Percentiles rank a stretch among this genome's conserved stretches.
phyloP scores from a whole-genome alignment of 345 rosid species.

The Pistacia vera region DNA sequence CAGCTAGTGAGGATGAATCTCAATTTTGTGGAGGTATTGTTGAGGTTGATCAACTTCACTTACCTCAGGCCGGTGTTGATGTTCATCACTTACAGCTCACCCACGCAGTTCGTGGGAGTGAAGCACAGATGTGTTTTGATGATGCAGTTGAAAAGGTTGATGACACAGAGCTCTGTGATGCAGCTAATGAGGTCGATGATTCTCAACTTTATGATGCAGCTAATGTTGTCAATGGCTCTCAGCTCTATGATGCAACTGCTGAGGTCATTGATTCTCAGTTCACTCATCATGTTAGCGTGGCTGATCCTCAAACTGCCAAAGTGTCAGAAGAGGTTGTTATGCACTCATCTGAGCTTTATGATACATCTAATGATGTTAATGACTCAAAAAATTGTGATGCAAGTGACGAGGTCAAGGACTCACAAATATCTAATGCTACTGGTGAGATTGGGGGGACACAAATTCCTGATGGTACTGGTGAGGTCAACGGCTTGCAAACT shows the following conservation, averaged over 20 bases:
- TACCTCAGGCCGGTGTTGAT: slow-evolving; percentile 35
- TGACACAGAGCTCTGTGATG: slow-evolving; percentile 46
- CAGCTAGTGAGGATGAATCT: slow-evolving; percentile 55
- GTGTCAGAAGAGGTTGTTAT: slow-evolving; percentile 22
- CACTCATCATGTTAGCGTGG: slow-evolving; percentile 16
- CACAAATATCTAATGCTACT: slow-evolving; percentile 19
- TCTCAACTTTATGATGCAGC: slow-evolving; percentile 28
- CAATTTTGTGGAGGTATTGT: slow-evolving; percentile 49
- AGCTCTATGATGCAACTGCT: slow-evolving; percentile 25
- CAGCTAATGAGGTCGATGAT: slow-evolving; percentile 35
- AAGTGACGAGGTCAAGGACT: slow-evolving; percentile 19
- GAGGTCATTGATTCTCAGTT: slow-evolving; percentile 27
- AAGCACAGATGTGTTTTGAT: slow-evolving; percentile 39
- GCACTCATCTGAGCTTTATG: slow-evolving; percentile 33
- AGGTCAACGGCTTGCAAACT: neutral
- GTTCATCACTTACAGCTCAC: slow-evolving; percentile 35
- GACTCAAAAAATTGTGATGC: slow-evolving; percentile 19
- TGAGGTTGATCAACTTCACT: slow-evolving; percentile 55
- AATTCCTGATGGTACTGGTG: slow-evolving; percentile 18
- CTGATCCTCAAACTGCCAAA: slow-evolving; percentile 27
- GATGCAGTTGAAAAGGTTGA: slow-evolving; percentile 34
- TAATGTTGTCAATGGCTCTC: slow-evolving; percentile 31
- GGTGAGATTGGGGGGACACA: slow-evolving; percentile 11
- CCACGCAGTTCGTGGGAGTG: slow-evolving; percentile 37
- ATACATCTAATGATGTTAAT: slow-evolving; percentile 33